Base-by-base conservation (phyloP, 768 basidiomycete species). In the Boletus pseudopeckii region DNA sequence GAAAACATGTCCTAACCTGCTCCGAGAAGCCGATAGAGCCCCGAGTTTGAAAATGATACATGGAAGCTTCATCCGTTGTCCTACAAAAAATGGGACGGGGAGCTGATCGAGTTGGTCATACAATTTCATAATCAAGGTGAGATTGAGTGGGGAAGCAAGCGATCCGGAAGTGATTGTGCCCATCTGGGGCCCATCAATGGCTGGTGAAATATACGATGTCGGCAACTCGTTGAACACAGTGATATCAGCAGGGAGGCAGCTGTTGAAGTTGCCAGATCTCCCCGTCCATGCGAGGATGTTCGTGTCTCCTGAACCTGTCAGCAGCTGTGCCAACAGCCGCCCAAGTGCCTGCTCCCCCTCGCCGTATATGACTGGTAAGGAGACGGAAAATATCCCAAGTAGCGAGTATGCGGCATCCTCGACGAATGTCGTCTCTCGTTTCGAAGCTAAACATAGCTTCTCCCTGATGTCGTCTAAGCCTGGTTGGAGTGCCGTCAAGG, bases 341-440 rank as follows among this genome's bases (percentile, higher is more conserved):
- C 57, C 57, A 3, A 60, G 45, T 1, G 59, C 49, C 26, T 45
- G 14, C 10, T 60, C 28, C 9, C 59, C 43, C 2, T 59, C 55
- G 10, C 60, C 59, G 26, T 61, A 61, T 7, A 57, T 9, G 1
- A 57, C 4, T 4, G 59, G 54, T 32, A 61, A 39, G 34, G 46
- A 13, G 4, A 26, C 4, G 1, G 59, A 57, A 22, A 54, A 61
- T 13, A 54, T 54, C 4, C 59, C 59, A 7, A 61, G 49, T 2
- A 61, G 11, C 0, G 52, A 57, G 36, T 60, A 60, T 2, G 59
- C 60, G 17, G 50, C 34, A 15, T 61, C 59, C 34, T 61, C 59
- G 9, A 40, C 14, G 4, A 18, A 36, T 5, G 53, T 53, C 11
- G 58, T 60, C 15, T 53, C 18, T 5, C 58, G 54, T 22, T 1